Evolutionary conservation across 106 monocot species (phyloP).

Genomic region (Agapanthus africanus): DNA sequence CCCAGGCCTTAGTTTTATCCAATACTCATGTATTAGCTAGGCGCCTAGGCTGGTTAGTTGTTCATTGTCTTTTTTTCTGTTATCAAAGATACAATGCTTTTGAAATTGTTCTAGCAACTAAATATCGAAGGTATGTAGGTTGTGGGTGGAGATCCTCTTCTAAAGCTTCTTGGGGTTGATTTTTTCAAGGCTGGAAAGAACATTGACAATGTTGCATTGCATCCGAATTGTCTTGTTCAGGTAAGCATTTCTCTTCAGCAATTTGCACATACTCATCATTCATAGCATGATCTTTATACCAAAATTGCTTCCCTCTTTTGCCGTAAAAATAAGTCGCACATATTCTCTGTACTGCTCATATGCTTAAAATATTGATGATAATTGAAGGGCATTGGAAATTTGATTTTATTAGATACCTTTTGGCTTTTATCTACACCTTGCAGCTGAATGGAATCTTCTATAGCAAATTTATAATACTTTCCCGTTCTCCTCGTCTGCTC

Average conservation of each 20-base stretch:
- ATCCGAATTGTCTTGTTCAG: constrained; percentile 82
- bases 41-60: no score
- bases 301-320: neutral
- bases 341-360: neutral
- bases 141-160: constrained; percentile 81
- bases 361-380: neutral
- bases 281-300: neutral
- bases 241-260: constrained; percentile 22
- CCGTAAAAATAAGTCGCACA: neutral
- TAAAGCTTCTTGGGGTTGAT: constrained; percentile 91
- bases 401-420: neutral
- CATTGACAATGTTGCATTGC: constrained; percentile 54
- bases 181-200: constrained; percentile 65
- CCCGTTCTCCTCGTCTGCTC: neutral
- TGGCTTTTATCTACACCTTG: neutral
- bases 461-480: neutral
- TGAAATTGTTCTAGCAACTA: neutral
- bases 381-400: neutral
- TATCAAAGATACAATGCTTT: neutral
- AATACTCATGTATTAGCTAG: no score
- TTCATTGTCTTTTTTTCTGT: neutral
- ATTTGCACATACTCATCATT: neutral
- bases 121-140: constrained; percentile 26
- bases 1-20: neutral
- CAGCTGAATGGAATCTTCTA: neutral